Base-by-base conservation (phyloP, 2,329 filamentous ascomycete species). In the Aspergillus uvarum region DNA sequence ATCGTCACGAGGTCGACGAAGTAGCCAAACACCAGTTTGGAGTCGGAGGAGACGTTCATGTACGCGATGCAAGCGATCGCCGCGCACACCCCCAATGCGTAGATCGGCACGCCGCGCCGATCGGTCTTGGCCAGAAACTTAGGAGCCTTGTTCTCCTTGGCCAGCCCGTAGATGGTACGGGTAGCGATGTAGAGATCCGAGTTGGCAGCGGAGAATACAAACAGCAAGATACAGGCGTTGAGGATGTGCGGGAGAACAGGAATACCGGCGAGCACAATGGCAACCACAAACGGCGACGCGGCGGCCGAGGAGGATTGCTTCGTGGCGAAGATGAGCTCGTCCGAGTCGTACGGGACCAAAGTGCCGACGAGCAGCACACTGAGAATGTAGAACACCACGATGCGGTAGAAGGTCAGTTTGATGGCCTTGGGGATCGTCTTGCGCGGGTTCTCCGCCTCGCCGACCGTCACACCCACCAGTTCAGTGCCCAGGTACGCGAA, bases 401-500 rank as follows among this genome's bases (percentile, higher is more conserved):
- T 93, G 59, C 90, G 90, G 80, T 85, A 93, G 76, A 93, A 93
- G 66, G 89, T 92, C 53, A 92, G 82, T 73, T 87, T 89, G 80
- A 92, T 92, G 56, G 89, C 90, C 61, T 87, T 85, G 6, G 90
- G 90, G 62, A 94, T 87, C 16, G 87, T 90, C 74, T 85, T 86
- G 71, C 89, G 86, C 0, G 90, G 90, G 77, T 92, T 92, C 77
- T 92, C 88, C 0, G 89, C 89, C 76, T 92, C 89, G 56, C 88
- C 89, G 35, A 91, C 89, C 0, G 89, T 92, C 14, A 92, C 88
- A 77, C 89, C 89, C 54, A 92, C 87, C 48, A 92, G 80, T 70
- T 92, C 89, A 2, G 89, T 90, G 60, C 89, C 89, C 4, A 92
- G 82, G 71, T 90, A 93, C 59, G 90, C 90, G 66, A 93, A 93